Base-by-base conservation (phyloP, 148 eudicot genomes). In the Camellia japonica region DNA sequence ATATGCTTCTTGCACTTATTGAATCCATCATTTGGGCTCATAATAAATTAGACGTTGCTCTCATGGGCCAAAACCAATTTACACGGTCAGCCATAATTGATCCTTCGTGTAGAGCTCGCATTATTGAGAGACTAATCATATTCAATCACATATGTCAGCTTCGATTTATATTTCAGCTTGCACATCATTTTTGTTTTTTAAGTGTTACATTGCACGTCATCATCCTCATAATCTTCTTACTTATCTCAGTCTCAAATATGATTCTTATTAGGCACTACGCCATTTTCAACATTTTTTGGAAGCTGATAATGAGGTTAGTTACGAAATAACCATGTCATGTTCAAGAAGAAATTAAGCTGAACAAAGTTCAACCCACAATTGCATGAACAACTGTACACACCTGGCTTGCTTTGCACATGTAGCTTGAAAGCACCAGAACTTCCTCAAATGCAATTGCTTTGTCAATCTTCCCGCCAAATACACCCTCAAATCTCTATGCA, bases 391-490 rank as follows among this genome's bases (percentile, higher is more conserved):
- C 71, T 62, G 55, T 64, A 85, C 80, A 77, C 79, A 97, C 99
- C 95, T 90, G 85, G 89, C 92, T 97, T 72, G 86, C 87, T 89
- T 92, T 97, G 90, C 93, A 88, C 94, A 92, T 92, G 89, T 92
- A 90, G 89, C 91, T 94, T 83, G 99, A 97, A 82, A 97, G 98
- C 82, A 90, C 89, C 83, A 97, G 83, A 87, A 83, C 63, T 71
- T 97, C 98, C 76, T 89, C 97, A 87, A 97, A 94, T 71, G 93
- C 87, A 86, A 97, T 87, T 73, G 83, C 81, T 87, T 85, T 94
- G 74, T 97, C 98, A 83, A 94, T 89, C 86, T 97, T 97, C 82
- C 97, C 92, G 49, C 99, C 99, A 90, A 83, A 90, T 70, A 92
- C 82, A 75, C 99, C 97, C 80, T 89, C 99, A 87, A 97, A 97